phyloP scores from a whole-genome alignment of 805 yeast species.

The Maudiozyma bulderi region DNA sequence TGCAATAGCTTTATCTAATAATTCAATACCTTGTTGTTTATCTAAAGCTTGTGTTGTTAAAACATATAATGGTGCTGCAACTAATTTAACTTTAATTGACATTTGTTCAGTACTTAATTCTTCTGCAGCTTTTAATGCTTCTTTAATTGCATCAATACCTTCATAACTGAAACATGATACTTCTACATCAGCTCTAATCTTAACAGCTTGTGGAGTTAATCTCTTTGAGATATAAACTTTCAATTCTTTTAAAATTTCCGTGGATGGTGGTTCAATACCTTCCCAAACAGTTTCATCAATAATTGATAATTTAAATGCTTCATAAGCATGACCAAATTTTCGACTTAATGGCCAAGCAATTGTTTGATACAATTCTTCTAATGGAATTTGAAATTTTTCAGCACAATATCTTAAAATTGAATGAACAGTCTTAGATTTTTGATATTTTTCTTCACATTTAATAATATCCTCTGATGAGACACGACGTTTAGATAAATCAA shows the following conservation, averaged over 20 bases:
- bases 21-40: constrained; percentile 77
- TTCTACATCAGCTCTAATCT: constrained; percentile 96
- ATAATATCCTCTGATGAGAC: constrained; percentile 96
- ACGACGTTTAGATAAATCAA: constrained; percentile 94
- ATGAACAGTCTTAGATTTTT: constrained; percentile 94
- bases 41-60: constrained; percentile 88
- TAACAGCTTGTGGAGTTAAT: constrained; percentile 95
- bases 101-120: constrained; percentile 69
- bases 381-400: constrained; percentile 81
- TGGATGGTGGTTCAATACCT: constrained; percentile 59
- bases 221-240: constrained; percentile 82
- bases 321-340: constrained; percentile 94
- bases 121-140: constrained; percentile 82
- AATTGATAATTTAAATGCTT: constrained; percentile 92
- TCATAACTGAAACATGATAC: constrained; percentile 95
- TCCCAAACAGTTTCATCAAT: constrained; percentile 82
- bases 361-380: constrained; percentile 76
- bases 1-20: constrained; percentile 70
- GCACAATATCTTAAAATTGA: constrained; percentile 98
- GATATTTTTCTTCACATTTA: constrained; percentile 95
- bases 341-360: constrained; percentile 97
- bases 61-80: constrained; percentile 95
- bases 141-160: constrained; percentile 94
- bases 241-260: constrained; percentile 73
- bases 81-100: constrained; percentile 87